Evolutionary conservation across 2,329 filamentous ascomycete species (phyloP).

Genomic region (Emmonsiellopsis sp.): DNA sequence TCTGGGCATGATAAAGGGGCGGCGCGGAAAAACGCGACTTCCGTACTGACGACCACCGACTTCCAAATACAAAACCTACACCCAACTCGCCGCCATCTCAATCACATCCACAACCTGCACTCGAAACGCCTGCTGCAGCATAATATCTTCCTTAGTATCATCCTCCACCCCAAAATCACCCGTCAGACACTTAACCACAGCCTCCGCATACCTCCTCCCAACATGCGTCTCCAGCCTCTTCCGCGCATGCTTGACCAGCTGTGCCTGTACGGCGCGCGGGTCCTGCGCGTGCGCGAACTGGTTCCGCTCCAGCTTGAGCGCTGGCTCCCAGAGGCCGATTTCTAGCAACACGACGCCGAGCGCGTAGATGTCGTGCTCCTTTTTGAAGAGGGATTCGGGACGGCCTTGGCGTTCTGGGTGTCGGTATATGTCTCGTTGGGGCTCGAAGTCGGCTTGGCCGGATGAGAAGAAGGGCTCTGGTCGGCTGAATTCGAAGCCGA

Average conservation of each 20-base stretch:
- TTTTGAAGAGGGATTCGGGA: slow-evolving; percentile 12
- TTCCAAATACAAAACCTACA: too few relatives aligned
- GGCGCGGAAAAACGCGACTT: too few relatives aligned
- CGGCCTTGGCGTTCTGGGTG: slow-evolving; percentile 14
- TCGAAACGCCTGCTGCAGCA: slow-evolving; percentile 16
- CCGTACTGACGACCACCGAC: neutral
- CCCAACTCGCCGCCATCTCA: neutral
- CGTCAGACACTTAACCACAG: slow-evolving; percentile 12
- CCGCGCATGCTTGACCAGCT: slow-evolving; percentile 13
- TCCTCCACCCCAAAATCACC: slow-evolving; percentile 10
- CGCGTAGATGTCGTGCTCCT: slow-evolving; percentile 19
- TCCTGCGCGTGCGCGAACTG: neutral
- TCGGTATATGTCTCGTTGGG: slow-evolving; percentile 10
- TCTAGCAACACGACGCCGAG: slow-evolving; percentile 21
- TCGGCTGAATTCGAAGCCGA: slow-evolving; percentile 13
- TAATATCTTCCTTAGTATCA: slow-evolving; percentile 14
- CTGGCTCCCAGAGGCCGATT: slow-evolving; percentile 15
- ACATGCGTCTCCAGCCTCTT: slow-evolving; percentile 6
- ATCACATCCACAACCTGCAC: slow-evolving; percentile 13
- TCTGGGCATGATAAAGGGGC: too few relatives aligned
- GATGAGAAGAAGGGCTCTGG: slow-evolving; percentile 9
- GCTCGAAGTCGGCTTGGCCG: slow-evolving; percentile 1
- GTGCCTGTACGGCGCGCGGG: slow-evolving; percentile 1
- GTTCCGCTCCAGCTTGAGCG: neutral
- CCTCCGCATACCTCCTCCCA: slow-evolving; percentile 11